These are phyloP conservation scores for Somion occarium DNA, from an alignment of 1,284 basidiomycete genomes.

Conservation along the genomic window DNA sequence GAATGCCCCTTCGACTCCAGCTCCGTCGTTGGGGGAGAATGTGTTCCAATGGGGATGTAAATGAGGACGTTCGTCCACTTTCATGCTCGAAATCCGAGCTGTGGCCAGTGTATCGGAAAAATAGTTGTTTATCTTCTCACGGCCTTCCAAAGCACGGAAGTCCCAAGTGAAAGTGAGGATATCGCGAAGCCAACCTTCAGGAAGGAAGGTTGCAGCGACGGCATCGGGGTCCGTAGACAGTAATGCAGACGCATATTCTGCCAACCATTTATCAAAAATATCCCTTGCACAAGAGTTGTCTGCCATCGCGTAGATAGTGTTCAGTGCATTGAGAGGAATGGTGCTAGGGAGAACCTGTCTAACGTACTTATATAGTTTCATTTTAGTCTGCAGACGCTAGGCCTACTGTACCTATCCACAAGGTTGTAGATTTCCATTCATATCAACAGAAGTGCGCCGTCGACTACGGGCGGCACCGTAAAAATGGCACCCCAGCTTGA, in stretches of 20 bases:
- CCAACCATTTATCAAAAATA: constrained; percentile 42
- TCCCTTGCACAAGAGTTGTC: not conserved
- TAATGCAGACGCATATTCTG: constrained; percentile 33
- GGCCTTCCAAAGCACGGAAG: constrained; percentile 51
- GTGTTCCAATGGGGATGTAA: constrained; percentile 23
- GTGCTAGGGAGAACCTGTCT: too few species aligned
- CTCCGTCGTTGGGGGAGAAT: not conserved
- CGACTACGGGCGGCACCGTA: too few species aligned
- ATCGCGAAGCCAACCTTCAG: constrained; percentile 50
- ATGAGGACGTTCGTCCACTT: constrained; percentile 24
- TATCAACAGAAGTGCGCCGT: too few species aligned
- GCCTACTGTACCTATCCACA: too few species aligned
- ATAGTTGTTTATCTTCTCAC: constrained; percentile 35
- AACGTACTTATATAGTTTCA: too few species aligned
- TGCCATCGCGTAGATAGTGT: too few species aligned
- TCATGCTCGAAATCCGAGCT: constrained; percentile 24
- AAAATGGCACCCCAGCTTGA: too few species aligned
- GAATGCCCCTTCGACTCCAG: constrained; percentile 19
- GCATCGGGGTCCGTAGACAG: constrained; percentile 30
- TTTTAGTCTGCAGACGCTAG: too few species aligned
- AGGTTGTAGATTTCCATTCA: too few species aligned
- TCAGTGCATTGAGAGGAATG: too few species aligned
- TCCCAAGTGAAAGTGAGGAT: constrained; percentile 59
- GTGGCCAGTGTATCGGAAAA: constrained; percentile 29
- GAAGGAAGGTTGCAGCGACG: constrained; percentile 33